Evolutionary conservation across 192 early-diverging fungal species (phyloP), one percentile per base, ranked within the genome.

Genomic region (Coemansia sp.): DNA sequence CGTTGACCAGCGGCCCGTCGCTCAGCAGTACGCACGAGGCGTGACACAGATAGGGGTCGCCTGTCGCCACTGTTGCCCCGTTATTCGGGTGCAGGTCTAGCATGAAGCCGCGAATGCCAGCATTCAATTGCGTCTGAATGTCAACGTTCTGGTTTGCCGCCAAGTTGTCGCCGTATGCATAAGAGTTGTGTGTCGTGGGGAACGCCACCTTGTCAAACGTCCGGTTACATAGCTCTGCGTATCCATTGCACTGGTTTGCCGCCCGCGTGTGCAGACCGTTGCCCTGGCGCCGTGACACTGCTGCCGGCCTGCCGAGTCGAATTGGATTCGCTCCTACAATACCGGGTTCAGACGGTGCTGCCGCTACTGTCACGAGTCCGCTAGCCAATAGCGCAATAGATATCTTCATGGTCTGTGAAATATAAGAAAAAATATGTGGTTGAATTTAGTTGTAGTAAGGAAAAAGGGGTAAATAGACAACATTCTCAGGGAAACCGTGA

Each of bases 101-200:
- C 86, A 91, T 91, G 57, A 95, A 86, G 5, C 79, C 90, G 6
- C 94, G 82, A 49, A 95, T 77, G 20, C 94, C 94, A 61, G 90
- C 90, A 42, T 82, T 76, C 9, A 95, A 84, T 77, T 95, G 94
- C 12, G 77, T 76, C 20, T 66, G 64, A 40, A 94, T 89, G 33
- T 85, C 68, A 61, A 84, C 83, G 70, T 89, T 72, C 72, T 94
- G 93, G 74, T 92, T 93, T 15, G 89, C 89, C 11, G 88, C 78
- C 33, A 87, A 81, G 15, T 76, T 85, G 70, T 85, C 78, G 27
- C 82, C 71, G 36, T 64, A 78, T 31, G 89, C 86, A 74, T 82
- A 92, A 2, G 92, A 87, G 70, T 93, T 94, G 82, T 95, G 94
- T 16, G 94, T 93, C 8, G 88, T 87, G 1, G 88, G 77, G 46